Conservation (phyloP, 2,329 filamentous ascomycete species). For the Coniochaeta sp. region DNA sequence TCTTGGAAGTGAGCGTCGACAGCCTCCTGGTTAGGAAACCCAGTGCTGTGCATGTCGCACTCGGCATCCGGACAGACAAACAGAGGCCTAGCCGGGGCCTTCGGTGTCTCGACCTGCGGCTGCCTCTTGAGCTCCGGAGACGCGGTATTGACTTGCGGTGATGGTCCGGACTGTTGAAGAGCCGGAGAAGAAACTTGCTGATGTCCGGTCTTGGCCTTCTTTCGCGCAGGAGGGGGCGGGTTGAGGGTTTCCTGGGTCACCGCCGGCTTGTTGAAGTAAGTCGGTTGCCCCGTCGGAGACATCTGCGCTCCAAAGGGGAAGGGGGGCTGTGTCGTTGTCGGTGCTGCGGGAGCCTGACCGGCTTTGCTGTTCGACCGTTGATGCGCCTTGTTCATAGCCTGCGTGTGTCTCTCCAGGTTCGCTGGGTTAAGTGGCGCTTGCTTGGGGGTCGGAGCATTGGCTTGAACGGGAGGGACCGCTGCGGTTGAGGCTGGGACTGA, state of each 20-base stretch:
- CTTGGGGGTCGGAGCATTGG: constrained; percentile 14
- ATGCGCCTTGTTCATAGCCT: constrained; percentile 39
- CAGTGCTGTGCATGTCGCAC: constrained; percentile 43
- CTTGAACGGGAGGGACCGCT: constrained; percentile 15
- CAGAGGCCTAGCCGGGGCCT: constrained; percentile 30
- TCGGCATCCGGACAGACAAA: constrained; percentile 46
- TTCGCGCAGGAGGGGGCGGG: constrained; percentile 41
- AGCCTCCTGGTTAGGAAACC: constrained; percentile 48
- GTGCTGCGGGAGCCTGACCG: constrained; percentile 46
- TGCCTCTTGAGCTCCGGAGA: constrained; percentile 39
- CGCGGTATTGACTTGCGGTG: constrained; percentile 41
- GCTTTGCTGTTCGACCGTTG: constrained; percentile 37
- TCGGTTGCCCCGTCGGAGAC: constrained; percentile 54
- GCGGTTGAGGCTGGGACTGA: constrained; percentile 20
- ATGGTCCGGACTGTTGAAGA: constrained; percentile 30
- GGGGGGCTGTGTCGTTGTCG: constrained; percentile 49
- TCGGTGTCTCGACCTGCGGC: constrained; percentile 19
- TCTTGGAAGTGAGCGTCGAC: constrained; percentile 47
- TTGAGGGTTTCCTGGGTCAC: constrained; percentile 47
- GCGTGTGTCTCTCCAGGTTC: constrained; percentile 45
- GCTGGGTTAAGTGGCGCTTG: constrained; percentile 31
- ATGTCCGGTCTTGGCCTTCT: constrained; percentile 44
- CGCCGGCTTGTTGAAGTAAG: constrained; percentile 43
- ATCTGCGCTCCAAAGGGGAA: constrained; percentile 44
- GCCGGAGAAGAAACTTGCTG: constrained; percentile 27